Evolutionary conservation across 2,329 filamentous ascomycete species (phyloP), one percentile per base, ranked within the genome.

Genomic region (Myrmaecium sp.): DNA sequence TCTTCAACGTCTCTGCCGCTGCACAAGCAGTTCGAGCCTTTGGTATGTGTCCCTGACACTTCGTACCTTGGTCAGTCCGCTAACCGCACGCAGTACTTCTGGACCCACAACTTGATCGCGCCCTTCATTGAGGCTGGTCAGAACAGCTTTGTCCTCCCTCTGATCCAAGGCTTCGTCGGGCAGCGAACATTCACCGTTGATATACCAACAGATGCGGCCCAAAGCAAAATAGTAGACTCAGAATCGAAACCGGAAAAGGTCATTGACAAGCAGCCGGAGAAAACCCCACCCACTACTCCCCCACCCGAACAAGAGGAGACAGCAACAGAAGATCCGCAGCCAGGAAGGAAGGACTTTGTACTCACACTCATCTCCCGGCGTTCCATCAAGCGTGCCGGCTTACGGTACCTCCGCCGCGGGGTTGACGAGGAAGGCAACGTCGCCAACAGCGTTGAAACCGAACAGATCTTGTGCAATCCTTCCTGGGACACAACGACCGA

Each of bases 121-220:
- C 74, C 78, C 0, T 83, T 98, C 33, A 66, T 82, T 25, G 66
- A 78, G 11, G 63, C 66, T n/a, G 73, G 77, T 1, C 69, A 80
- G 13, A 69, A 82, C 39, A 58, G 61, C 0, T 64, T 92, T 28
- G 63, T 77, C 1, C 54, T 95, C 13, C 89, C 89, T 2, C 40
- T 98, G 3, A 78, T 98, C 53, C 89, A 95, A 52, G 89, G 89
- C 0, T 98, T 95, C 39, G 70, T 98, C 12, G 86, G 86, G 1
- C 89, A 95, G 51, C 64, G 70, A 34, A 61, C 72, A 3, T 95
- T 98, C 46, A 66, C 73, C 6, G 69, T 84, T 14, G 75, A 82
- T 28, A 30, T 43, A 5, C 37, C 39, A 60, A 54, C 36, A 43
- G 69, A 46, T 16, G 34, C 33, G 5, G 41, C 46, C 2, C 44